Base-by-base conservation (phyloP, 129 eudicot species). In the Flaveria trinervia region DNA sequence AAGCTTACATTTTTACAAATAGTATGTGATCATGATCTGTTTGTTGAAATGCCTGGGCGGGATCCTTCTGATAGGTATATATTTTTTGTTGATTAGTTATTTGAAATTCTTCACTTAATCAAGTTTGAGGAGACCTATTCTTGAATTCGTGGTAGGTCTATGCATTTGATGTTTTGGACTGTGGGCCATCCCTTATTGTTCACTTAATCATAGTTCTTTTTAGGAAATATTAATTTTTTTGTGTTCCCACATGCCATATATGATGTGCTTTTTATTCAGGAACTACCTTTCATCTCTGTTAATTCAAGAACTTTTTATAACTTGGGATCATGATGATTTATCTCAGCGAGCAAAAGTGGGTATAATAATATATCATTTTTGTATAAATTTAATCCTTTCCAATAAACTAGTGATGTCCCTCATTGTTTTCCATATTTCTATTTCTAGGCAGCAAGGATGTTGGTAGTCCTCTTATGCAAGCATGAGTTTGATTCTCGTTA, bases 21-120 rank as follows among this genome's bases (percentile, higher is more conserved):
- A 78, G 77, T 95, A 64, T 95, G 99, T 79, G 99, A 95, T 71
- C 99, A 95, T 74, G 99, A 95, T 88, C 92, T 95, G 56, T 95
- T 95, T 81, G 97, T 95, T 75, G 99, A 95, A 80, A 95, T 95
- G 99, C 99, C 99, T 11, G 99, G 99, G 4, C 81, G 99, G 70
- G 99, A 95, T 85, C 99, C 99, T 72, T 95, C 99, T 67, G 99
- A 95, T 88, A 89, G 99, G 99, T 91, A 62, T 74, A 26, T 48
- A 70, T 28, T 20, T 28, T 28, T 56, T 36, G 71, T 46, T 57
- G 30, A 22, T 22, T 16, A 28, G 18, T 49, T 26, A 43, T 25
- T 65, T 65, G 36, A 16, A 65, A 15, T 65, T 45, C 59, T n/a
- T 68, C 73, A 39, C 54, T 65, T 65, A 45, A 26, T 30, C 46